Evolutionary conservation across 2,329 filamentous ascomycete genomes (phyloP), one percentile per base, ranked within the genome.

Genomic region (Alternaria sp.): DNA sequence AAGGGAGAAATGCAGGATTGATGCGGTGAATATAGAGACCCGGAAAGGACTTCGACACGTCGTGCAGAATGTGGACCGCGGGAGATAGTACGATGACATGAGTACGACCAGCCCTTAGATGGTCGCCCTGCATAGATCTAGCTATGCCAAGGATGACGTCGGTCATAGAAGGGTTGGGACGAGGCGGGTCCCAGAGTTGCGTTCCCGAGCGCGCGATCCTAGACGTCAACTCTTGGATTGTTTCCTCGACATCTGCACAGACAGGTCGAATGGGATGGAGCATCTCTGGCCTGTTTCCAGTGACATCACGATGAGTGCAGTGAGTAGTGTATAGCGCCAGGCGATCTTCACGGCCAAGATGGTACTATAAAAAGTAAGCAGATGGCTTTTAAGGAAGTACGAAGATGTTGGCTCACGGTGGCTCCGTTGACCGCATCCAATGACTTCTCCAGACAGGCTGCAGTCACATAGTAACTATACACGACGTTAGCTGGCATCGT

Each of bases 261-360:
- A 69, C 34, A 3, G 54, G 45, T 14, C 58, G 49, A 8, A 76
- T 48, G 17, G 73, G 68, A 42, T 65, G 66, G 3, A 71, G 51
- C 9, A 65, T n/a, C 8, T 74, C 72, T 23, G 71, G 71, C 26
- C 62, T 58, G 36, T 65, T 75, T 17, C 71, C 66, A 7, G 68
- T 69, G 29, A 72, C 64, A 9, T 58, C 28, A 10, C 65, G 66
- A 44, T 74, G 72, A 21, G 66, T 72, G 39, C 72, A 74, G 40
- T 75, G 70, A 2, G 73, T 74, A 2, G 70, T 68, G 46, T 70
- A 76, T 24, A 76, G 53, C 2, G 70, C 72, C 33, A 75, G 23
- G 14, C 72, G 70, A 51, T 75, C 73, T 21, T 56, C 61, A 2
- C 41, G 50, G 21, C 54, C 49, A 17, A 74, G 48, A 34, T 70